Conservation (phyloP, 2,329 filamentous ascomycete species). For the Aspergillus sp. region DNA sequence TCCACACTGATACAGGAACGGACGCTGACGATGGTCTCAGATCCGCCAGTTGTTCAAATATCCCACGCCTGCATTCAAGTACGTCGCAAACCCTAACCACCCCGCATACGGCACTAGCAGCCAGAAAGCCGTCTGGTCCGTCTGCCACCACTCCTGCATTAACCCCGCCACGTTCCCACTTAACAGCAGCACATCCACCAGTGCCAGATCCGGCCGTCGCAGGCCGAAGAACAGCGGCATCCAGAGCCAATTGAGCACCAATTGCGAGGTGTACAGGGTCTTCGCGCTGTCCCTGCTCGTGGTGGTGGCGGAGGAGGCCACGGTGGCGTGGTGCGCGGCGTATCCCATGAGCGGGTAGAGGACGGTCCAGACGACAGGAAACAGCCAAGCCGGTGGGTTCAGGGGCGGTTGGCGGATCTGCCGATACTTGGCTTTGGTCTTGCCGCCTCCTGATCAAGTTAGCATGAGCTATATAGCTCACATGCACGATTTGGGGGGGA, state of each 20-base stretch:
- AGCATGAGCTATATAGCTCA: not conserved
- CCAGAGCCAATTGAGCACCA: constrained; percentile 78
- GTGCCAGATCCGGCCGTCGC: constrained; percentile 63
- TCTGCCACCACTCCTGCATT: constrained; percentile 64
- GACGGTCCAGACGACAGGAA: constrained; percentile 51
- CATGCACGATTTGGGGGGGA: too few species aligned
- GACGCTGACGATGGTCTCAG: not conserved
- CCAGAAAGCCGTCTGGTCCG: constrained; percentile 66
- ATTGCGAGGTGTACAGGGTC: constrained; percentile 76
- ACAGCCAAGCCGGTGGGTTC: constrained; percentile 49
- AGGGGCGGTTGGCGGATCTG: constrained; percentile 42
- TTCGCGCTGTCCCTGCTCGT: constrained; percentile 58
- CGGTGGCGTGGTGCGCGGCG: constrained; percentile 70
- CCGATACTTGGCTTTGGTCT: constrained; percentile 30
- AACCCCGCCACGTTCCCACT: constrained; percentile 65
- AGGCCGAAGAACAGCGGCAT: constrained; percentile 88
- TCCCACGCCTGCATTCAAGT: constrained; percentile 63
- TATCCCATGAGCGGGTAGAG: constrained; percentile 74
- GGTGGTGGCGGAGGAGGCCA: constrained; percentile 47
- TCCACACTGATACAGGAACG: too few species aligned
- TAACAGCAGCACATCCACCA: constrained; percentile 65
- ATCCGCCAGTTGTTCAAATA: constrained; percentile 58
- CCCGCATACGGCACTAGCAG: constrained; percentile 71
- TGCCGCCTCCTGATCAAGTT: constrained; percentile 14
- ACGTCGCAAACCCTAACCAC: constrained; percentile 83